Evolutionary conservation across 495 filamentous ascomycete genomes (phyloP).

Genomic region (Penicillium canariense): DNA sequence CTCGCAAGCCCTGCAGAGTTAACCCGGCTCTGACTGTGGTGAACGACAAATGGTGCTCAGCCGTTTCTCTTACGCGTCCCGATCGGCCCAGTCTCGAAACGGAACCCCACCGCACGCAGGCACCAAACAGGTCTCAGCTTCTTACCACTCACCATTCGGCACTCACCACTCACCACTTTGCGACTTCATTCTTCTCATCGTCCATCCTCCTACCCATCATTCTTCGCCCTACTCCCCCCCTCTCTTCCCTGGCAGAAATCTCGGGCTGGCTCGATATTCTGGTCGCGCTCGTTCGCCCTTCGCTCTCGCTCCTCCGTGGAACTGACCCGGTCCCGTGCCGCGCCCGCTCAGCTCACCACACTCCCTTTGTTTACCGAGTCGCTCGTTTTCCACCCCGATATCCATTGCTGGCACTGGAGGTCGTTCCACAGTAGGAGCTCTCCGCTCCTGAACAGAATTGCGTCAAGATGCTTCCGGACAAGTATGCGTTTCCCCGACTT

Average conservation of each 20-base stretch:
- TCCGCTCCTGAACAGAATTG: constrained; percentile 37
- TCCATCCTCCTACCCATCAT: constrained; percentile 3
- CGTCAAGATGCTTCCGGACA: constrained; percentile 75
- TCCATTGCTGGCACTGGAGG: constrained; percentile 39
- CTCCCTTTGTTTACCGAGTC: constrained; percentile 21
- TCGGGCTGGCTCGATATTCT: constrained; percentile 31
- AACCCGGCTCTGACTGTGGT: neutral
- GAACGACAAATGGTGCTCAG: neutral
- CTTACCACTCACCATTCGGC: too few relatives aligned
- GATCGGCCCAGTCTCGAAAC: constrained; percentile 32
- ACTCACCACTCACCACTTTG: too few relatives aligned
- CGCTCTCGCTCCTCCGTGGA: constrained; percentile 1
- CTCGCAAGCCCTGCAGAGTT: neutral
- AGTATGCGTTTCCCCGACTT: constrained; percentile 53
- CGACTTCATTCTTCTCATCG: constrained; percentile 7
- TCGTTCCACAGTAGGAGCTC: constrained; percentile 38
- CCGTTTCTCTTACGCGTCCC: constrained; percentile 30
- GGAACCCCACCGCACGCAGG: constrained; percentile 37
- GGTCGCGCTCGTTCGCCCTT: constrained; percentile 6
- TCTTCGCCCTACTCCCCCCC: constrained; percentile 5
- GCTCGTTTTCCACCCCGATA: constrained; percentile 15
- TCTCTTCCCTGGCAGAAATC: constrained; percentile 18
- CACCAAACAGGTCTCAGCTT: constrained; percentile 24
- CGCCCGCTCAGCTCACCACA: constrained; percentile 4
- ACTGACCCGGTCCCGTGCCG: neutral